Evolutionary conservation across 2,329 filamentous ascomycete species (phyloP), one percentile per base, ranked within the genome.

Genomic region (Neonectria hederae): DNA sequence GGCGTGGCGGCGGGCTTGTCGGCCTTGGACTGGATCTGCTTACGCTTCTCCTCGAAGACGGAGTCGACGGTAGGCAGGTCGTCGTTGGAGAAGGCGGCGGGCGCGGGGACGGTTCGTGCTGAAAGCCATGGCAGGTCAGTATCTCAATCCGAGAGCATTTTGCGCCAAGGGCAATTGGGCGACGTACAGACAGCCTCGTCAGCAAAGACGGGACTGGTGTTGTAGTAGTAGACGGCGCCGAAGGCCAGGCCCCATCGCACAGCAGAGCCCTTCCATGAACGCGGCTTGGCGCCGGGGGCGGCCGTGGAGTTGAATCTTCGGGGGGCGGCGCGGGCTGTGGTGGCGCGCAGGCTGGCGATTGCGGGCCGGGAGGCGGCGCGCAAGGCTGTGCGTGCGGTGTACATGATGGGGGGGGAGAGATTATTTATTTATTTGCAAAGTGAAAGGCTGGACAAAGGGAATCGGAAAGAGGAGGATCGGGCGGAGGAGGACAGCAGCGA

Each of bases 141-240:
- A 30, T 22, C 21, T 38, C 14, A 17, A 14, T 17, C 13, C 14
- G 14, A 14, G 35, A 17, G 35, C 38, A 24, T 17, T 14, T 24
- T 43, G 28, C 35, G 42, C 22, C 40, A 10, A 21, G 24, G 26
- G 14, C 49, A 30, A 59, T 56, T 53, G 43, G 28, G 3, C 26
- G 13, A 80, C 91, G 71, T 86, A 97, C 94, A 86, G 72, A 86
- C 80, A 38, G 89, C 87, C 79, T 97, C 91, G 74, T 97, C 93
- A 17, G 94, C 92, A 79, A 98, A 98, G 22, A 93, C 84, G 58
- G 89, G 87, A 75, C 91, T 95, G 8, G 94, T 97, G 83, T 94
- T 97, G 80, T 98, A 99, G 80, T 92, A 97, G 82, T 98, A 99
- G 54, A 98, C 82, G 49, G 90, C 89, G 21, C 86, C 93, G 63